Conservation (phyloP, 805 yeast genomes). For the Zygosaccharomyces kombuchaensis region DNA sequence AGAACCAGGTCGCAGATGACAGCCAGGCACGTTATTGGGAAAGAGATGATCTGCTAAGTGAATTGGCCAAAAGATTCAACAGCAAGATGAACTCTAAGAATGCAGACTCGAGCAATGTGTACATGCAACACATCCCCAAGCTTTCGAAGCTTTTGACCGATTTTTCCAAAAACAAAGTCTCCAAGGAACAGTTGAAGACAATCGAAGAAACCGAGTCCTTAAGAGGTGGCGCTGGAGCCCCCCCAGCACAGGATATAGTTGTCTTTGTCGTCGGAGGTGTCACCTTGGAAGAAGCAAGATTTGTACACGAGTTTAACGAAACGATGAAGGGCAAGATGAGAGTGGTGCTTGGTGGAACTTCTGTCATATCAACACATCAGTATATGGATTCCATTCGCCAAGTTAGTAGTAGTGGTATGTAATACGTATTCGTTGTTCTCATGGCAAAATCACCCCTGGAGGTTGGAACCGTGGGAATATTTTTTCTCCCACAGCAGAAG, state of each 20-base stretch:
- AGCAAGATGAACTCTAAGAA: slow-evolving; percentile 31
- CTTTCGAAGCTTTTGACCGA: slow-evolving; percentile 39
- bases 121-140: slow-evolving; percentile 87
- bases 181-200: slow-evolving; percentile 41
- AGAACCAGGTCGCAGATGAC: slow-evolving; percentile 6
- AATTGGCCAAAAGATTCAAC: slow-evolving; percentile 34
- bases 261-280: slow-evolving; percentile 81
- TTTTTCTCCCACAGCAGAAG: slow-evolving; percentile 76
- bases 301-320: slow-evolving; percentile 65
- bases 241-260: slow-evolving; percentile 56
- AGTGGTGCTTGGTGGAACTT: slow-evolving; percentile 77
- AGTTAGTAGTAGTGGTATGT: slow-evolving; percentile 1
- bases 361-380: slow-evolving; percentile 45
- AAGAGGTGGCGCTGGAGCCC: slow-evolving; percentile 5
- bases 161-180: slow-evolving; percentile 35
- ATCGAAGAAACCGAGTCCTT: slow-evolving; percentile 19
- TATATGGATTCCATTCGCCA: slow-evolving; percentile 33
- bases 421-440: not conserved
- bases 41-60: slow-evolving; percentile 32
- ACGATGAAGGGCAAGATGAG: slow-evolving; percentile 49
- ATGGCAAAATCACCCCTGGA: slow-evolving; percentile 5
- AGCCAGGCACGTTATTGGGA: slow-evolving; percentile 12
- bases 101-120: slow-evolving; percentile 58
- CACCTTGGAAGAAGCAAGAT: slow-evolving; percentile 87
- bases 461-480: slow-evolving; percentile 36